Evolutionary conservation across 768 basidiomycete genomes (phyloP).

Genomic region (Leccinum longicurvipes): DNA sequence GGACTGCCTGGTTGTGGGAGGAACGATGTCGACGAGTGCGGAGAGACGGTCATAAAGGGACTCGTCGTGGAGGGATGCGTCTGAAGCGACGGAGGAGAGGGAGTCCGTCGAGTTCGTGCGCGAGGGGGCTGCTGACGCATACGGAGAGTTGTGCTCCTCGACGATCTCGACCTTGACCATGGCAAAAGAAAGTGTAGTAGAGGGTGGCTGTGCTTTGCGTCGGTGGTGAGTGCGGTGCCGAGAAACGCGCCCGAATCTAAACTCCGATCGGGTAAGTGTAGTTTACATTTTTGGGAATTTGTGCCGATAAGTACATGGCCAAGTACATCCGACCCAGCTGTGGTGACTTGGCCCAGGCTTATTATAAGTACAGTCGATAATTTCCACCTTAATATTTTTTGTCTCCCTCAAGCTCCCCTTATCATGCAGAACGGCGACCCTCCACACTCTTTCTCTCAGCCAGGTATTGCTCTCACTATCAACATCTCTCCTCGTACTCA

Average conservation of each 20-base stretch:
- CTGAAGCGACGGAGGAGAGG: conserved; percentile 77
- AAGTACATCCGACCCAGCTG: conserved; percentile 4
- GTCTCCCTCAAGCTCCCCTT: conserved; percentile 12
- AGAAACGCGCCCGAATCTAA: conserved; percentile 14
- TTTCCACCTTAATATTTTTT: conserved; percentile 28
- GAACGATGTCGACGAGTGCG: conserved; percentile 94
- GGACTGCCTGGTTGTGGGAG: conserved; percentile 81
- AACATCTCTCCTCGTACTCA: no score
- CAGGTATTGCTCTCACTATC: no score
- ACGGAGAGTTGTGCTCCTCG: conserved; percentile 74
- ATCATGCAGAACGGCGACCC: conserved; percentile 32
- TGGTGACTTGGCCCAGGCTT: conserved; percentile 7
- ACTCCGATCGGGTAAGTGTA: conserved; percentile 23
- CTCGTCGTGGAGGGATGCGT: conserved; percentile 68
- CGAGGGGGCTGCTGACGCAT: conserved; percentile 71
- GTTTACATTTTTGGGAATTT: conserved; percentile 6
- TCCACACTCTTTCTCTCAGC: conserved; percentile 33
- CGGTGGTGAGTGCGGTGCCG: conserved; percentile 30
- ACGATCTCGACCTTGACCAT: conserved; percentile 96
- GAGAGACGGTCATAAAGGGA: conserved; percentile 81
- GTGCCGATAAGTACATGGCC: conserved; percentile 27
- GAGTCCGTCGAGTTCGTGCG: conserved; percentile 66
- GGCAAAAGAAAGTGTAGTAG: conserved; percentile 18
- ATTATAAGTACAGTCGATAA: conserved; percentile 25
- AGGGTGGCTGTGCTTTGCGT: conserved; percentile 18